A percentile compares a stretch with the other conserved stretches of the same genome.
Evolutionary conservation across 352 stramenopile species (phyloP).

Genomic region (Paralagenidium karlingii): DNA sequence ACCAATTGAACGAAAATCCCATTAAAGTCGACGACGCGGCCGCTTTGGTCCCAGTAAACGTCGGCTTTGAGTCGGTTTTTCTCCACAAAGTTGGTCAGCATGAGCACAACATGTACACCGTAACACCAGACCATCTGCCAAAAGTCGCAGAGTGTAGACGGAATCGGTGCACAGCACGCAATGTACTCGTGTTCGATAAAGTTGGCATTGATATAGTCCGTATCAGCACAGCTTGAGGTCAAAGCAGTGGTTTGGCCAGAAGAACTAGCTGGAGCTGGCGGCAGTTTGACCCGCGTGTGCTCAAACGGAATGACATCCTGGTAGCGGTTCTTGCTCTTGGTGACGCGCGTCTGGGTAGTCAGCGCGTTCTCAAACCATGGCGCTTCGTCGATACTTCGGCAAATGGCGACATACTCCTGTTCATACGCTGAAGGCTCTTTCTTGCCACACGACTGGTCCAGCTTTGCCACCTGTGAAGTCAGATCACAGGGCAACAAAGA

Average conservation of each 20-base stretch:
- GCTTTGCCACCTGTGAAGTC: too few species aligned
- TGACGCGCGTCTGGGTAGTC: constrained; percentile 49
- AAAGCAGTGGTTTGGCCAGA: constrained; percentile 1
- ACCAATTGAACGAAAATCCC: constrained; percentile 37
- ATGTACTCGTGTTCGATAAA: constrained; percentile 53
- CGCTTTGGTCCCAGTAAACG: constrained; percentile 48
- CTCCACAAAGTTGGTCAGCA: constrained; percentile 83
- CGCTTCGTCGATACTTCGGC: constrained; percentile 35
- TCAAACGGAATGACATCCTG: constrained; percentile 65
- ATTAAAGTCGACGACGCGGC: constrained; percentile 31
- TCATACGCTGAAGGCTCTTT: too few species aligned
- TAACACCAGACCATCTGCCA: constrained; percentile 75
- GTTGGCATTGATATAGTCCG: constrained; percentile 68
- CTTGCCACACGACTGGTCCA: too few species aligned
- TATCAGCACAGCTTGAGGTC: neutral
- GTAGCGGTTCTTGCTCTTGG: constrained; percentile 67
- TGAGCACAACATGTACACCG: constrained; percentile 71
- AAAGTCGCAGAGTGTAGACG: constrained; percentile 52
- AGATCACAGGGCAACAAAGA: too few species aligned
- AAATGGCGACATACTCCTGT: constrained; percentile 60
- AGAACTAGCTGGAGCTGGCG: constrained; percentile 2
- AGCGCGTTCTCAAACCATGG: constrained; percentile 38
- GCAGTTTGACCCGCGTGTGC: constrained; percentile 44
- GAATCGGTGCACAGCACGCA: constrained; percentile 58
- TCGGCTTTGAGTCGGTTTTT: constrained; percentile 53